Conservation (phyloP, 192 early-diverging fungal genomes). For the Backusella macrospora region DNA sequence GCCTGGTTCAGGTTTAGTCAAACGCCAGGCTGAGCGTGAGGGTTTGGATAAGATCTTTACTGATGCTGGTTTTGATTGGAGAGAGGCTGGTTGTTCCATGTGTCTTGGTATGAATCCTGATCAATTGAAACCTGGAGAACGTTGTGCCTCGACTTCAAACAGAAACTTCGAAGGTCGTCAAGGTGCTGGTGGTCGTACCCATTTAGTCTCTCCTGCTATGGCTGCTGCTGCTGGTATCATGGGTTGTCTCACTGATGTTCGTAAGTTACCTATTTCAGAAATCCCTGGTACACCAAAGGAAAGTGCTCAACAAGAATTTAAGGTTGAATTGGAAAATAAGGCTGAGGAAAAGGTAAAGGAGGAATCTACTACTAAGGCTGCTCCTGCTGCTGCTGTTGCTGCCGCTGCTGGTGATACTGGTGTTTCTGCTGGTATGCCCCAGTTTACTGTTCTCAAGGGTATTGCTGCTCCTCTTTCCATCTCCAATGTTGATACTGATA, state of each 20-base stretch:
- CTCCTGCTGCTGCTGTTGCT: slow-evolving; percentile 15
- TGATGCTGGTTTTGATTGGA: slow-evolving; percentile 74
- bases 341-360: slow-evolving; percentile 6
- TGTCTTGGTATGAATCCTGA: slow-evolving; percentile 79
- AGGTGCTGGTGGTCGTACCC: slow-evolving; percentile 67
- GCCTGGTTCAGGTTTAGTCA: slow-evolving; percentile 72
- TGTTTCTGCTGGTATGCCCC: slow-evolving; percentile 50
- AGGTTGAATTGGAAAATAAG: slow-evolving; percentile 39
- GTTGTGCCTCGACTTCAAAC: slow-evolving; percentile 75
- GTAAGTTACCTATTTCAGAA: slow-evolving; percentile 49
- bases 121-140: slow-evolving; percentile 66
- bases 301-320: slow-evolving; percentile 21
- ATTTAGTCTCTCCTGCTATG: slow-evolving; percentile 68
- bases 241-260: slow-evolving; percentile 63
- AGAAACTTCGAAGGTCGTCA: slow-evolving; percentile 77
- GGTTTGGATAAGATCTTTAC: slow-evolving; percentile 69
- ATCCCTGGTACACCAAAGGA: slow-evolving; percentile 32
- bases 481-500: slow-evolving; percentile 73
- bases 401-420: not conserved
- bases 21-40: slow-evolving; percentile 71
- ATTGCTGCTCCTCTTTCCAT: slow-evolving; percentile 61
- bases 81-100: slow-evolving; percentile 73
- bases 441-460: slow-evolving; percentile 62
- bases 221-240: slow-evolving; percentile 70
- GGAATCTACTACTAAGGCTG: slow-evolving; percentile 5